A percentile compares a stretch with the other conserved stretches of the same genome.
Evolutionary conservation across 2,329 filamentous ascomycete genomes (phyloP).

Genomic region (Cladorrhinum sp.): DNA sequence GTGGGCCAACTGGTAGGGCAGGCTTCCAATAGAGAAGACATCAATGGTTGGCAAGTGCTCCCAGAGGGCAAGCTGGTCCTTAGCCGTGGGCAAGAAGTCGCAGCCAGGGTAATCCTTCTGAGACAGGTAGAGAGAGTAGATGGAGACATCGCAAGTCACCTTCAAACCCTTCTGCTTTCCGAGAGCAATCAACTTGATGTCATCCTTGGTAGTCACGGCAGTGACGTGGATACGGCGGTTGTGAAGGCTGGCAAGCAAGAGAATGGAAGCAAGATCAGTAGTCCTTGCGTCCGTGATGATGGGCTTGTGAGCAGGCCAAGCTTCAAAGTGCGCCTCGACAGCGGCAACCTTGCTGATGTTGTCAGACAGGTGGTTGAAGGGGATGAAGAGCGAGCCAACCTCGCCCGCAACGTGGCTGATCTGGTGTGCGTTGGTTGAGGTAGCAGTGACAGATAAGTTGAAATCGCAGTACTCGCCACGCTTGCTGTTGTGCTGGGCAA

Average conservation of each 20-base stretch:
- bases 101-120: slow-evolving; percentile 68
- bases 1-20: slow-evolving; percentile 71
- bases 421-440: slow-evolving; percentile 69
- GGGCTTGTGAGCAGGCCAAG: slow-evolving; percentile 74
- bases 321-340: slow-evolving; percentile 73
- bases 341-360: slow-evolving; percentile 83
- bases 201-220: slow-evolving; percentile 76
- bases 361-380: slow-evolving; percentile 76
- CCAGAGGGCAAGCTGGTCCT: slow-evolving; percentile 73
- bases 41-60: slow-evolving; percentile 70
- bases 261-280: slow-evolving; percentile 75
- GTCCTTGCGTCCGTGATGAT: slow-evolving; percentile 79
- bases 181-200: slow-evolving; percentile 72
- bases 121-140: slow-evolving; percentile 74
- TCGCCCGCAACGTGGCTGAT: slow-evolving; percentile 69
- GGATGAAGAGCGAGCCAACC: slow-evolving; percentile 77
- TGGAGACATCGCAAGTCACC: slow-evolving; percentile 78
- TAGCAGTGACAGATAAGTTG: slow-evolving; percentile 75
- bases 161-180: slow-evolving; percentile 79
- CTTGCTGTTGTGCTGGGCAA: slow-evolving; percentile 69
- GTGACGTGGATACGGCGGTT: slow-evolving; percentile 76
- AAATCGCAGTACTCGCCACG: slow-evolving; percentile 69
- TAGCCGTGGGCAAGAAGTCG: slow-evolving; percentile 60
- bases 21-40: slow-evolving; percentile 74
- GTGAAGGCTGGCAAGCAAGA: slow-evolving; percentile 74